Percentiles rank a stretch among this genome's conserved stretches.
Conservation (phyloP, 129 eudicot genomes). For the Helianthus tuberosus region DNA sequence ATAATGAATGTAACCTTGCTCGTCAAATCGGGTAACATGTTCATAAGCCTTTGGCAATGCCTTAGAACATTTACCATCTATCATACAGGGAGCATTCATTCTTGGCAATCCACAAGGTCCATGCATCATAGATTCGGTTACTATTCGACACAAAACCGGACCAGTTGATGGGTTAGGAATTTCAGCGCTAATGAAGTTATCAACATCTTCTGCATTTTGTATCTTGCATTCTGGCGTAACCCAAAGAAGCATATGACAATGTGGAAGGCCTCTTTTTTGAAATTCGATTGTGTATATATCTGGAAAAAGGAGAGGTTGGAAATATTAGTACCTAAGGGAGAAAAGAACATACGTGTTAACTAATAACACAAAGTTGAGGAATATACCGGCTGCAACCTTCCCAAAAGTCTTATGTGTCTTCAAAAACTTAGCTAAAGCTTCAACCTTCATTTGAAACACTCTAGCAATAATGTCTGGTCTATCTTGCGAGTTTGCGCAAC, state of each 20-base stretch:
- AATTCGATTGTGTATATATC: neutral
- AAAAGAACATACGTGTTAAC: too few relatives aligned
- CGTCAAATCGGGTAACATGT: too few relatives aligned
- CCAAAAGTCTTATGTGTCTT: neutral
- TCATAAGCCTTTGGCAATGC: neutral
- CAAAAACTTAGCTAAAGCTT: neutral
- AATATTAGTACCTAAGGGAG: too few relatives aligned
- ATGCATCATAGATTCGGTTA: conserved; percentile 9
- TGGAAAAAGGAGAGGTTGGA: neutral
- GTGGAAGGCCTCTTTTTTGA: neutral
- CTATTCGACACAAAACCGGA: neutral
- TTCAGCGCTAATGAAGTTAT: neutral
- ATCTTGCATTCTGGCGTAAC: neutral
- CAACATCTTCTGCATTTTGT: neutral
- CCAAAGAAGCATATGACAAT: conserved; percentile 8
- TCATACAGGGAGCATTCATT: neutral
- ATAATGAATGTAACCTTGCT: too few relatives aligned
- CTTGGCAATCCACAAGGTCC: neutral
- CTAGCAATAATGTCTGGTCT: neutral
- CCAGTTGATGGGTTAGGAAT: neutral
- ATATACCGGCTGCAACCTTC: neutral
- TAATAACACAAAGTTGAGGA: neutral
- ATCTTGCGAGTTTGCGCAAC: neutral
- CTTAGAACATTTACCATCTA: neutral
- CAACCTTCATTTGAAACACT: neutral